phyloP scores from a whole-genome alignment of 2,329 filamentous ascomycete species.

The Ascosphaera aggregata region DNA sequence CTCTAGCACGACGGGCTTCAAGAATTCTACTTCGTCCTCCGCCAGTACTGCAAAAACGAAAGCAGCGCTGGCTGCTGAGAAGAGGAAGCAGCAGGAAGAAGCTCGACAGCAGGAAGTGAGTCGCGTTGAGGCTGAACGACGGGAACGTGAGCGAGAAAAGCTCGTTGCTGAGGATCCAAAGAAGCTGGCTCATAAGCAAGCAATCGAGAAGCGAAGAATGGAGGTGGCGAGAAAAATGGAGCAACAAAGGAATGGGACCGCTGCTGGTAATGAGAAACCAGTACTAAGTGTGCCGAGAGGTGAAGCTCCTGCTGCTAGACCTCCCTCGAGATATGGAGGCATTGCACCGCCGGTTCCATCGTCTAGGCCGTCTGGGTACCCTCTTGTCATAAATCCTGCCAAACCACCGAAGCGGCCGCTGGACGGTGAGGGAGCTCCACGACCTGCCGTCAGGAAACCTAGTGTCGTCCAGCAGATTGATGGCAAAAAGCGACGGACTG shows the following conservation, averaged over 20 bases:
- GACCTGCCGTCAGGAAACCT: slow-evolving; percentile 15
- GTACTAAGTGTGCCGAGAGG: background rate
- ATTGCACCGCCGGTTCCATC: slow-evolving; percentile 35
- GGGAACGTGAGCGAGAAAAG: slow-evolving; percentile 23
- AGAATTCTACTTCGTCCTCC: slow-evolving; percentile 37
- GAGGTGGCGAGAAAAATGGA: slow-evolving; percentile 23
- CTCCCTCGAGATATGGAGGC: slow-evolving; percentile 23
- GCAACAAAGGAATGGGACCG: slow-evolving; percentile 16
- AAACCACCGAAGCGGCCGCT: slow-evolving; percentile 52
- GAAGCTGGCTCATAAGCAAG: slow-evolving; percentile 40
- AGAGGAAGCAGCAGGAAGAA: slow-evolving; percentile 36
- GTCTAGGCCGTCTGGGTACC: slow-evolving; percentile 11
- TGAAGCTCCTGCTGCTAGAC: slow-evolving; percentile 17
- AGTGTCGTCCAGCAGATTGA: slow-evolving; percentile 41
- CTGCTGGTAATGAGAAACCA: background rate
- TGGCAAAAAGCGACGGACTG: slow-evolving; percentile 57
- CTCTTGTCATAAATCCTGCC: slow-evolving; percentile 32
- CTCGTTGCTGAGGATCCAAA: slow-evolving; percentile 34
- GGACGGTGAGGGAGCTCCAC: slow-evolving; percentile 32
- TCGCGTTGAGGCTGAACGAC: slow-evolving; percentile 30
- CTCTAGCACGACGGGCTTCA: slow-evolving; percentile 30
- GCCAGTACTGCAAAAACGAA: slow-evolving; percentile 57
- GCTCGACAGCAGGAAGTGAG: slow-evolving; percentile 37
- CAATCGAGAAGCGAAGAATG: slow-evolving; percentile 27
- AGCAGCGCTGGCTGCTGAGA: slow-evolving; percentile 30